These are phyloP conservation scores for Candida mesenterica DNA, from an alignment of 1,139 yeast species.

Conservation along the genomic window DNA sequence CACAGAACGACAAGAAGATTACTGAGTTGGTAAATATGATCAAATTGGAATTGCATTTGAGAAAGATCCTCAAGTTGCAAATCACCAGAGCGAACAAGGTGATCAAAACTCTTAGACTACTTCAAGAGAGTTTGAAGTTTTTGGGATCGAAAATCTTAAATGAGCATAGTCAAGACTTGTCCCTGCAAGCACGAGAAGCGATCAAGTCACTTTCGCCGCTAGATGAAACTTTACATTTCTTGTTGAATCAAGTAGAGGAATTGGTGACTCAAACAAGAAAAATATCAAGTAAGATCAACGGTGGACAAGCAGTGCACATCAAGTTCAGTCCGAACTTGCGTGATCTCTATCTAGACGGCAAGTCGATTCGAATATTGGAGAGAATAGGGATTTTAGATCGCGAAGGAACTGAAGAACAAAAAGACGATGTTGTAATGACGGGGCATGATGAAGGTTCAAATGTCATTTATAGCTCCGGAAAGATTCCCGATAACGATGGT, in stretches of 20 bases:
- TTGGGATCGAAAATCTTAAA: conserved; percentile 14
- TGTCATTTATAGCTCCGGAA: neutral
- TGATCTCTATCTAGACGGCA: conserved; percentile 21
- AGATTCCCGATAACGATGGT: neutral
- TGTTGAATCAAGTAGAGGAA: conserved; percentile 41
- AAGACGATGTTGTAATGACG: neutral
- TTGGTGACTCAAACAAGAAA: conserved; percentile 37
- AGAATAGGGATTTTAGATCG: conserved; percentile 12
- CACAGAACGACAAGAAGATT: conserved; percentile 37
- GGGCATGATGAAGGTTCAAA: neutral
- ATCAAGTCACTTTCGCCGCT: conserved; percentile 48
- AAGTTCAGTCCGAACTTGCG: conserved; percentile 17
- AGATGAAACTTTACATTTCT: conserved; percentile 50
- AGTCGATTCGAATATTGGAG: conserved; percentile 17
- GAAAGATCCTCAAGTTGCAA: conserved; percentile 42
- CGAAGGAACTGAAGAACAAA: neutral
- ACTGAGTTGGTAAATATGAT: conserved; percentile 39
- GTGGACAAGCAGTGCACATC: conserved; percentile 8
- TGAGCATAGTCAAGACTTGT: conserved; percentile 4
- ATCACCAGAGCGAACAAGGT: conserved; percentile 38
- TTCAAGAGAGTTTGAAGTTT: conserved; percentile 30
- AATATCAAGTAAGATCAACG: conserved; percentile 32
- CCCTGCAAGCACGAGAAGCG: conserved; percentile 28
- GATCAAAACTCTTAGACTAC: conserved; percentile 29
- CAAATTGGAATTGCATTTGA: conserved; percentile 43